A percentile compares a stretch with the other conserved stretches of the same genome.
Conservation (phyloP, 805 yeast genomes). For the Saccharomycopsis capsularis region DNA sequence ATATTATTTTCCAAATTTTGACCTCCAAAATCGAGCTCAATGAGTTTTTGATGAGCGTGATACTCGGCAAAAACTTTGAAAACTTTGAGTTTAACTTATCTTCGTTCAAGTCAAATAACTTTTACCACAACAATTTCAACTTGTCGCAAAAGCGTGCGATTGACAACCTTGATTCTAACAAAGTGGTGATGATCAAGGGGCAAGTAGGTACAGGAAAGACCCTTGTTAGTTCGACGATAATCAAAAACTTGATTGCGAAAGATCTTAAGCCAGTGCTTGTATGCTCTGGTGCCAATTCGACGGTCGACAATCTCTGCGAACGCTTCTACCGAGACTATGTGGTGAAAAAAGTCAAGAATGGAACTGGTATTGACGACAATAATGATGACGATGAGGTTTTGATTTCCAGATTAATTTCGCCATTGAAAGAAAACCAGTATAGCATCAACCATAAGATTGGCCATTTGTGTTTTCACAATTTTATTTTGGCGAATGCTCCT, state of each 20-base stretch:
- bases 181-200: conserved; percentile 19
- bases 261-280: conserved; percentile 18
- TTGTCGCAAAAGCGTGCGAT: conserved; percentile 21
- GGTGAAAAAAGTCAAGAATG: background rate
- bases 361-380: too few relatives aligned
- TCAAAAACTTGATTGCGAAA: conserved; percentile 19
- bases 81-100: conserved; percentile 22
- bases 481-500: conserved; percentile 19
- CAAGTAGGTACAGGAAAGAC: conserved; percentile 22
- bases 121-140: conserved; percentile 15
- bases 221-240: conserved; percentile 16
- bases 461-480: conserved; percentile 21
- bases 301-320: conserved; percentile 20
- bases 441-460: conserved; percentile 19
- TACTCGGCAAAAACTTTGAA: conserved; percentile 22
- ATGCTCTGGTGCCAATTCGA: conserved; percentile 20
- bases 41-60: conserved; percentile 16
- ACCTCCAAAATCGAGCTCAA: conserved; percentile 8
- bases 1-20: conserved; percentile 9
- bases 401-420: conserved; percentile 19
- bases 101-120: conserved; percentile 7
- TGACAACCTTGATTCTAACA: conserved; percentile 19
- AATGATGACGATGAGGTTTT: conserved; percentile 9
- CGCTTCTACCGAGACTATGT: conserved; percentile 9
- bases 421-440: conserved; percentile 20